Conservation (phyloP, 768 basidiomycete genomes). For the Tremella fuciformis region DNA sequence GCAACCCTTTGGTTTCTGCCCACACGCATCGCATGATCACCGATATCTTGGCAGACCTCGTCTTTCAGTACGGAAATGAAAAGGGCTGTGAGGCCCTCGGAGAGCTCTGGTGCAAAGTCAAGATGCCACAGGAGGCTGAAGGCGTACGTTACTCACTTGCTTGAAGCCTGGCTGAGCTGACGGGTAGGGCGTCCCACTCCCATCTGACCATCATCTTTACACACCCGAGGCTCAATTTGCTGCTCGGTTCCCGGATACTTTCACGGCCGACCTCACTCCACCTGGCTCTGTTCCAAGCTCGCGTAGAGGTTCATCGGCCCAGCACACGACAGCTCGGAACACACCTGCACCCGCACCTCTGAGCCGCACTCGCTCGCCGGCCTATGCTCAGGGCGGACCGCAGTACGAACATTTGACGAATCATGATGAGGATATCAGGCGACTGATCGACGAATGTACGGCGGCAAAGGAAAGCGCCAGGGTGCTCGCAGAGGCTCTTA, state of each 20-base stretch:
- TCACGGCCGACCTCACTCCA: conserved; percentile 65
- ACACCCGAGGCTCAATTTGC: conserved; percentile 66
- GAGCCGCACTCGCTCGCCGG: conserved; percentile 14
- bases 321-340: background rate
- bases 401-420: conserved; percentile 60
- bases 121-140: conserved; percentile 75
- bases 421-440: conserved; percentile 73
- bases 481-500: conserved; percentile 68
- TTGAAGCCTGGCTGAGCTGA: background rate
- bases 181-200: conserved; percentile 43
- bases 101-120: conserved; percentile 74
- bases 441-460: conserved; percentile 79
- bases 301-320: conserved; percentile 18
- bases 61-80: conserved; percentile 61
- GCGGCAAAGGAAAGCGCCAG: conserved; percentile 77
- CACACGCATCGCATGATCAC: conserved; percentile 55
- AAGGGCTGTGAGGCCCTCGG: conserved; percentile 60
- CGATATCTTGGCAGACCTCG: conserved; percentile 77
- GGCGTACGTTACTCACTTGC: conserved; percentile 56
- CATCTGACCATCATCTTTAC: conserved; percentile 39
- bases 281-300: conserved; percentile 16
- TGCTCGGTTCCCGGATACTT: conserved; percentile 55
- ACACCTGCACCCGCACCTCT: background rate
- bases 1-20: conserved; percentile 30
- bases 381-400: conserved; percentile 23